Evolutionary conservation across 108 stramenopile genomes (phyloP).

Genomic region (Skeletonema tropicum): DNA sequence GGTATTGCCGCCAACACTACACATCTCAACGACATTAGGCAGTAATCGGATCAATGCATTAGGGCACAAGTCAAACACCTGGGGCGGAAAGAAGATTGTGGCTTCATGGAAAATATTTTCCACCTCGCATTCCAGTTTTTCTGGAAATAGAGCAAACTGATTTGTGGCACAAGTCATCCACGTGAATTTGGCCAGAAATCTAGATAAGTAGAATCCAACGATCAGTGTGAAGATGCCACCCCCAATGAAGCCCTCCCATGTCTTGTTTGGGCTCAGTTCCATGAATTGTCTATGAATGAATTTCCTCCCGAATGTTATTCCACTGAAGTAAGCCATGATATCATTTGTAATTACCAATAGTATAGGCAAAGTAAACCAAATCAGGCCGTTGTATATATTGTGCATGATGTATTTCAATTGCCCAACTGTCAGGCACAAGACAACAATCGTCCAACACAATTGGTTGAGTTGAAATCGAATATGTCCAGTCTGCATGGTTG

Average conservation of each 20-base stretch:
- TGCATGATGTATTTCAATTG: slow-evolving; percentile 94
- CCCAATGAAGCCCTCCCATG: slow-evolving; percentile 97
- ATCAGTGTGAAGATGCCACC: slow-evolving; percentile 92
- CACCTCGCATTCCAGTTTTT: slow-evolving; percentile 73
- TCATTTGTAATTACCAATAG: slow-evolving; percentile 96
- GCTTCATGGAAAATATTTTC: slow-evolving; percentile 79
- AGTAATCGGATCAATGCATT: slow-evolving; percentile 55
- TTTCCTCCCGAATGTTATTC: slow-evolving; percentile 92
- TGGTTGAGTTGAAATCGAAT: slow-evolving; percentile 97
- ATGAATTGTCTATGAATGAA: slow-evolving; percentile 92
- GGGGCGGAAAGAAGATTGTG: slow-evolving; percentile 64
- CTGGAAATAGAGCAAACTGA: slow-evolving; percentile 68
- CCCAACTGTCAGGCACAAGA: slow-evolving; percentile 90
- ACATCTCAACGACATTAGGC: slow-evolving; percentile 70
- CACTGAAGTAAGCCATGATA: slow-evolving; percentile 94
- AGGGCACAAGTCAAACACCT: slow-evolving; percentile 85
- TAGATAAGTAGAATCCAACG: slow-evolving; percentile 86
- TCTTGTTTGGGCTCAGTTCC: slow-evolving; percentile 92
- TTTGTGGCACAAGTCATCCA: slow-evolving; percentile 95
- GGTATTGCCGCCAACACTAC: slow-evolving; percentile 38
- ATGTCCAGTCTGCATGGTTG: slow-evolving; percentile 89
- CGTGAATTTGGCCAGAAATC: slow-evolving; percentile 75
- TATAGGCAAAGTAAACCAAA: slow-evolving; percentile 97
- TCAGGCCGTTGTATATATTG: slow-evolving; percentile 97
- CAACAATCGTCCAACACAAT: slow-evolving; percentile 95